phyloP scores from a whole-genome alignment of 2,329 filamentous ascomycete genomes.

The Thelonectria blattea region DNA sequence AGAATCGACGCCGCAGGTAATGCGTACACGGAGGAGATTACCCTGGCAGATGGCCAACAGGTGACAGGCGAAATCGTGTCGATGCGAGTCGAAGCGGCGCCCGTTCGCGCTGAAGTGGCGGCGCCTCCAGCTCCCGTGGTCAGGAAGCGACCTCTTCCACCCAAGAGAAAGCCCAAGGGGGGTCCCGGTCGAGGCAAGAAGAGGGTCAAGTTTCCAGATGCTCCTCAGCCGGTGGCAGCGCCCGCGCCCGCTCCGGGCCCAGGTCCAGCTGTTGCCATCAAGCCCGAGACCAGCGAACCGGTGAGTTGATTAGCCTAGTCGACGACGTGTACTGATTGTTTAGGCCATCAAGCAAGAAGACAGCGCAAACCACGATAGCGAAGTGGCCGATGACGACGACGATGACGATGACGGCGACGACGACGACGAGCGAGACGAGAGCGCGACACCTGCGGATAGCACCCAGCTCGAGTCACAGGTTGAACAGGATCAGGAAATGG shows the following conservation, averaged over 20 bases:
- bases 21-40: conserved; percentile 82
- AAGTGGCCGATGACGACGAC: conserved; percentile 59
- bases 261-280: conserved; percentile 46
- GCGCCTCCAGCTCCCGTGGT: conserved; percentile 48
- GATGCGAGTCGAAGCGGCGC: conserved; percentile 59
- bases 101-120: conserved; percentile 54
- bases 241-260: conserved; percentile 45
- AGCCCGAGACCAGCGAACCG: conserved; percentile 47
- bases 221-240: conserved; percentile 38
- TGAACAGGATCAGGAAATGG: conserved; percentile 47
- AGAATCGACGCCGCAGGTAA: conserved; percentile 81
- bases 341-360: conserved; percentile 52
- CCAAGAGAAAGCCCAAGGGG: conserved; percentile 79
- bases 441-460: conserved; percentile 44
- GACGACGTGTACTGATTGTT: neutral
- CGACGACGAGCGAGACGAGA: conserved; percentile 55
- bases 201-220: conserved; percentile 68
- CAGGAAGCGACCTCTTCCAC: conserved; percentile 73
- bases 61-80: conserved; percentile 83
- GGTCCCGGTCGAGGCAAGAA: conserved; percentile 78
- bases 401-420: conserved; percentile 55
- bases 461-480: conserved; percentile 38
- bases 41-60: conserved; percentile 77
- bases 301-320: conserved; percentile 20
- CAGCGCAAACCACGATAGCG: conserved; percentile 54